Conservation (phyloP, 148 eudicot genomes). For the Rhododendron kiyosumense region DNA sequence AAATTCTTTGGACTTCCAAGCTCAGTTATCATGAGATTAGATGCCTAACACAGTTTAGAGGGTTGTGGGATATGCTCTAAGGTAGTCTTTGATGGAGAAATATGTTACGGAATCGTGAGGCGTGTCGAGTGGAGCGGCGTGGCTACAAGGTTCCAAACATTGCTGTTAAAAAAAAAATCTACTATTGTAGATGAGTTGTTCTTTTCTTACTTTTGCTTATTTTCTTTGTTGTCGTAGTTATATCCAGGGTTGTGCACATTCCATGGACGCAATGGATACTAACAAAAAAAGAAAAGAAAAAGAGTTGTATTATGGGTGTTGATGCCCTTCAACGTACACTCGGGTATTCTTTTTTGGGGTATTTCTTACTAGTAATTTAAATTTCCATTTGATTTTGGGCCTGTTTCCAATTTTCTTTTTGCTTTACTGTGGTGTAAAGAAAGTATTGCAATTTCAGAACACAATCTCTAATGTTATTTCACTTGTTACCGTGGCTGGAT, state of each 20-base stretch:
- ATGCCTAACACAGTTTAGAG: neutral
- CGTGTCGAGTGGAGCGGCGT: neutral
- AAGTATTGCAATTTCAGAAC: neutral
- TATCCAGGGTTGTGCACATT: slow-evolving; percentile 6
- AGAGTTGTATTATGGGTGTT: neutral
- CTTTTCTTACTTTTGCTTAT: neutral
- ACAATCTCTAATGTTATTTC: neutral
- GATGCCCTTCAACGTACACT: neutral
- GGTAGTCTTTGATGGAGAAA: neutral
- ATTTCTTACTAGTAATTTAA: neutral
- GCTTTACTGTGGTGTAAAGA: neutral
- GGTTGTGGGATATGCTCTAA: neutral
- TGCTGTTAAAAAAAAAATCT: neutral
- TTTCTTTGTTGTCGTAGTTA: neutral
- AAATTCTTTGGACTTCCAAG: neutral
- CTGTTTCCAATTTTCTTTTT: neutral
- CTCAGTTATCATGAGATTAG: neutral
- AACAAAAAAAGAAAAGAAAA: neutral
- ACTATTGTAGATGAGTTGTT: neutral
- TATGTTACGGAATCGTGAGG: neutral
- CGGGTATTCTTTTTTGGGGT: neutral
- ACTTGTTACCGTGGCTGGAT: neutral
- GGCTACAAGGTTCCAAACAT: neutral
- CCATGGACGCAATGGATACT: slow-evolving; percentile 10
- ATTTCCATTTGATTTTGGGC: neutral